Evolutionary conservation across 192 early-diverging fungal genomes (phyloP), one percentile per base, ranked within the genome.

Genomic region (Phlyctochytrium planicorne): DNA sequence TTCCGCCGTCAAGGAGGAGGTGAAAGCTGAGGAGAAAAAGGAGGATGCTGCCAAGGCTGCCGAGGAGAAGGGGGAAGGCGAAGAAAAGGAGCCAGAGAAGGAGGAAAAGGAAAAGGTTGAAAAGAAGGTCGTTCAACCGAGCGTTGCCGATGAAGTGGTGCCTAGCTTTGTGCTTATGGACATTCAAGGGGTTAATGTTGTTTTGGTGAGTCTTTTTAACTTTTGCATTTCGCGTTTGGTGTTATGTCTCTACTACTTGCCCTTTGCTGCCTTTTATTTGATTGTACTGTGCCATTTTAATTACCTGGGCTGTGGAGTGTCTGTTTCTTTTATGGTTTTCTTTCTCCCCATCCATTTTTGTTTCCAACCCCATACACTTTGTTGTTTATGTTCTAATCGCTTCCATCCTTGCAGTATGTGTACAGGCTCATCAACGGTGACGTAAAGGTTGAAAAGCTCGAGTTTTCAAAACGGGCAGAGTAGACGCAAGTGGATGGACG

Each of bases 131-230:
- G 69, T 32, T 37, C 62, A 57, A 72, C 86, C 81, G 52, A 57
- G 55, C 55, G 55, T 27, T 4, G 55, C 55, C 16, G 55, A 57
- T 57, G 87, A 90, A 1, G 75, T 86, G 52, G 82, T 87, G 27
- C 94, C 96, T 53, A 94, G 93, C 50, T 98, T 98, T 83, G 94
- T 97, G 34, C 71, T 98, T 67, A 93, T 98, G 91, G 95, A 98
- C 78, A 74, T 98, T 64, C 90, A 93, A 68, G 87, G 85, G 3
- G 67, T 77, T 1, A 78, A 75, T 0, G 85, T 97, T 1, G 85
- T 91, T 2, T 83, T 91, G 62, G 68, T 68, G 47, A 23, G 74
- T 60, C 30, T 12, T 20, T 57, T 30, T 40, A 0, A 0, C 24
- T 63, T n/a, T 35, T 40, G 62, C 62, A 55, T 25, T 52, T 55